Evolutionary conservation across 805 yeast genomes (phyloP), one percentile per base, ranked within the genome.

Genomic region (Yamadazyma sp.): DNA sequence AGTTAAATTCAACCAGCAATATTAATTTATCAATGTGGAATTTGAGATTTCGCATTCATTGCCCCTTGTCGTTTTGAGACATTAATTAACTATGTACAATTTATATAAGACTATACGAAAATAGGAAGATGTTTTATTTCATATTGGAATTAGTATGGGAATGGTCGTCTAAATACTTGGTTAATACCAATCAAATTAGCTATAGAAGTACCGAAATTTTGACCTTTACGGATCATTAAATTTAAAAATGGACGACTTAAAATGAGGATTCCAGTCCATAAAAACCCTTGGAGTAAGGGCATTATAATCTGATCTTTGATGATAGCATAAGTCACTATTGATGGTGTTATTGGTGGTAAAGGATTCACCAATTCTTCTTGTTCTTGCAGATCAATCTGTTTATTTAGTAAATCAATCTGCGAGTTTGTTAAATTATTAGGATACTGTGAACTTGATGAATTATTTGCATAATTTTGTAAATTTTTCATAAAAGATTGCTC

Each of bases 401-500:
- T 26, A 30, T 54, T 52, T 12, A 52, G 29, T 22, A 39, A 19
- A 19, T 35, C 27, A 28, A 55, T 44, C 30, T 57, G 55, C 5
- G 38, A 27, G 20, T 52, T 51, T 1, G 53, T 41, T 11, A 57
- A 36, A 25, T 40, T 20, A 27, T 33, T 30, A 33, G 42, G 15
- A 48, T 3, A 7, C 9, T 21, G 13, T 7, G 25, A 23, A n/a
- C 33, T 14, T 13, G 37, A 11, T 4, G 34, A 4, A 16, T 17
- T 20, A 5, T 14, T 54, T 13, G 69, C 67, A 37, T 65, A 62
- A 8, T 40, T 38, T 23, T 50, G 39, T 20, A 67, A 52, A 17
- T 51, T 53, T 33, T 48, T 54, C 43, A 65, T 53, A 52, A 82
- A 82, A 2, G 83, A 62, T 37, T 78, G 72, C 48, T 80, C 86